These are phyloP conservation scores for Apostasia shenzhenica DNA, from an alignment of 106 monocot species.

Conservation along the genomic window DNA sequence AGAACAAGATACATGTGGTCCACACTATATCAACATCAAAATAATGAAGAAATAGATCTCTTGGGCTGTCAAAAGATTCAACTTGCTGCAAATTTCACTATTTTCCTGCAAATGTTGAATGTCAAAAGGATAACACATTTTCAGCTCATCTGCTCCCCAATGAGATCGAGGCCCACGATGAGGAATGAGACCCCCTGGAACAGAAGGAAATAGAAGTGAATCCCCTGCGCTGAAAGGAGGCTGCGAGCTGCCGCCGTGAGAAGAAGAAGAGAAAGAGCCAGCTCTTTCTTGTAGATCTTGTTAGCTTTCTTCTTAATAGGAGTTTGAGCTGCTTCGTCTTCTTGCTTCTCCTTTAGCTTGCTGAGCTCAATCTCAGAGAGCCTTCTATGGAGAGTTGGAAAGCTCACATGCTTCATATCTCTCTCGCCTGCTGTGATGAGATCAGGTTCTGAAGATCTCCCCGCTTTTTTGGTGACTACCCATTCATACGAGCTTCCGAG, in stretches of 20 bases:
- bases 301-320: conserved; percentile 57
- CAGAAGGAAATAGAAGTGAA: conserved; percentile 88
- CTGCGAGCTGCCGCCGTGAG: conserved; percentile 68
- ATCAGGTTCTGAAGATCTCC: conserved; percentile 72
- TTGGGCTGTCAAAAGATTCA: too few relatives aligned
- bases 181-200: conserved; percentile 79
- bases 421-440: conserved; percentile 34
- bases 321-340: conserved; percentile 2
- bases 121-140: background rate
- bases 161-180: conserved; percentile 68
- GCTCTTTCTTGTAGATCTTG: conserved; percentile 73
- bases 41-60: too few relatives aligned
- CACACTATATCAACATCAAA: too few relatives aligned
- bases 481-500: conserved; percentile 74
- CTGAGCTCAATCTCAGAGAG: conserved; percentile 24
- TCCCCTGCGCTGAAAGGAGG: conserved; percentile 73
- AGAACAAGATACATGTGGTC: too few relatives aligned
- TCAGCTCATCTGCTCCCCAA: conserved; percentile 77
- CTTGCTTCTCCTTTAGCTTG: background rate
- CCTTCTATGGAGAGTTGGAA: conserved; percentile 2
- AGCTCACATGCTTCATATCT: conserved; percentile 11
- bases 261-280: conserved; percentile 58
- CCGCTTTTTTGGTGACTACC: conserved; percentile 85
- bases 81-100: too few relatives aligned
- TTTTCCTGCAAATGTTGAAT: too few relatives aligned